These are phyloP conservation scores for Parmelia sp. DNA, from an alignment of 495 filamentous ascomycete genomes.

Conservation along the genomic window DNA sequence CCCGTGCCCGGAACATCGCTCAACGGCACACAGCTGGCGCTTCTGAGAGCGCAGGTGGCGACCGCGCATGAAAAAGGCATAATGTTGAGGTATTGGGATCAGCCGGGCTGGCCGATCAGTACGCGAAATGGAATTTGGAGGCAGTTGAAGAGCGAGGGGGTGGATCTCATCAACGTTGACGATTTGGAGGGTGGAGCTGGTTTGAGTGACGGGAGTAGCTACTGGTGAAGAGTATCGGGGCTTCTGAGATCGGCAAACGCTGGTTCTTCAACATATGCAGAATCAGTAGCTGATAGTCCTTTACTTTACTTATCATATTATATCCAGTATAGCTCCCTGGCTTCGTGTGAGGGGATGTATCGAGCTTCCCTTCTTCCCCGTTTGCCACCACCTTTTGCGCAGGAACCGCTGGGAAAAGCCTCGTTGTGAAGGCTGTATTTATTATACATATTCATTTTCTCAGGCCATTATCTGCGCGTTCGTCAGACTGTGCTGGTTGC, in stretches of 20 bases:
- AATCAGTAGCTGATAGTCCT: no score
- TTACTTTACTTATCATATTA: no score
- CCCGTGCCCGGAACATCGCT: constrained; percentile 34
- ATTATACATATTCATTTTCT: no score
- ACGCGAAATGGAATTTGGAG: constrained; percentile 55
- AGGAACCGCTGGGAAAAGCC: no score
- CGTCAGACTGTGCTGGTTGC: no score
- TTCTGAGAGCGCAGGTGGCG: constrained; percentile 26
- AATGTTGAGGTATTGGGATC: constrained; percentile 57
- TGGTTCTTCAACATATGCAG: no score
- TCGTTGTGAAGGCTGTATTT: no score
- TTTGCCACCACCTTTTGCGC: no score
- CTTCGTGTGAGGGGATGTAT: no score
- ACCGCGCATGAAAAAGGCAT: constrained; percentile 51
- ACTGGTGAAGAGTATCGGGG: constrained; percentile 6
- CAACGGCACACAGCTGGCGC: constrained; percentile 24
- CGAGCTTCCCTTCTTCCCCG: no score
- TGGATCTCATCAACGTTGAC: constrained; percentile 69
- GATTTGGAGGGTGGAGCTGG: constrained; percentile 54
- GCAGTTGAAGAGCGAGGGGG: constrained; percentile 50
- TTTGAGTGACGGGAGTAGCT: constrained; percentile 22
- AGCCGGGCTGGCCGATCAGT: constrained; percentile 55
- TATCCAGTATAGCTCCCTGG: no score
- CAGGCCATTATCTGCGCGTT: no score
- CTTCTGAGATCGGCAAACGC: neutral